Evolutionary conservation across 352 stramenopile genomes (phyloP).

Genomic region (Globisporangium barbulae): DNA sequence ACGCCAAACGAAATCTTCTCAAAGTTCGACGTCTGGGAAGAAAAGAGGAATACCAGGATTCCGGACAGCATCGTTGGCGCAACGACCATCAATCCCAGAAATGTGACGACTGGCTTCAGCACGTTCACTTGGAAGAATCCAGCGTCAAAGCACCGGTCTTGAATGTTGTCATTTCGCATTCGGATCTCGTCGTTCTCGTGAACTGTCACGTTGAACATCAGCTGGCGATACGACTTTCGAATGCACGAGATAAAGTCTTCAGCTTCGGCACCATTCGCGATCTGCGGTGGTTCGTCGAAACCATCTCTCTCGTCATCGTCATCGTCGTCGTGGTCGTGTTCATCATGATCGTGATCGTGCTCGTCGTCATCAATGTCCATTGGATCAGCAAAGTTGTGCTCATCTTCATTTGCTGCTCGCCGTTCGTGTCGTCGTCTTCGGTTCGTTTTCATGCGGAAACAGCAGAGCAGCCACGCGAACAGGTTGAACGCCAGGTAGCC

Average conservation of each 20-base stretch:
- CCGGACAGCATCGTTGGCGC: slow-evolving; percentile 48
- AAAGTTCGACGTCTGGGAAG: slow-evolving; percentile 30
- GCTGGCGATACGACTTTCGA: slow-evolving; percentile 62
- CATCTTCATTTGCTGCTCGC: slow-evolving; percentile 17
- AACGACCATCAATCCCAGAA: slow-evolving; percentile 51
- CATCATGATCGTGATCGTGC: slow-evolving; percentile 35
- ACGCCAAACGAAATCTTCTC: slow-evolving; percentile 59
- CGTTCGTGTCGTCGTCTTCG: slow-evolving; percentile 36
- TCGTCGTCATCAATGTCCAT: slow-evolving; percentile 23
- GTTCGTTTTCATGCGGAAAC: slow-evolving; percentile 49
- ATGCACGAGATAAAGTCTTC: slow-evolving; percentile 50
- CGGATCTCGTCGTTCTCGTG: slow-evolving; percentile 69
- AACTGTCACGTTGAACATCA: slow-evolving; percentile 67
- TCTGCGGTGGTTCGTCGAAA: slow-evolving; percentile 13
- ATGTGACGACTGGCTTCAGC: slow-evolving; percentile 46
- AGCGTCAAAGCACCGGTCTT: slow-evolving; percentile 70
- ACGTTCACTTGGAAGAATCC: slow-evolving; percentile 60
- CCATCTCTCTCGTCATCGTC: slow-evolving; percentile 30
- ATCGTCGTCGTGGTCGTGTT: slow-evolving; percentile 34
- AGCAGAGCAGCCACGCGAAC: slow-evolving; percentile 71
- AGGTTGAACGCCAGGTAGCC: slow-evolving; percentile 78
- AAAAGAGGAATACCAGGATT: slow-evolving; percentile 38
- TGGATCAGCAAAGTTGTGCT: slow-evolving; percentile 16
- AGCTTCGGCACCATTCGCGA: slow-evolving; percentile 14
- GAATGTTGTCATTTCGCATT: slow-evolving; percentile 54